Evolutionary conservation across 2,329 filamentous ascomycete species (phyloP), one percentile per base, ranked within the genome.

Genomic region (Drechslera avenae): DNA sequence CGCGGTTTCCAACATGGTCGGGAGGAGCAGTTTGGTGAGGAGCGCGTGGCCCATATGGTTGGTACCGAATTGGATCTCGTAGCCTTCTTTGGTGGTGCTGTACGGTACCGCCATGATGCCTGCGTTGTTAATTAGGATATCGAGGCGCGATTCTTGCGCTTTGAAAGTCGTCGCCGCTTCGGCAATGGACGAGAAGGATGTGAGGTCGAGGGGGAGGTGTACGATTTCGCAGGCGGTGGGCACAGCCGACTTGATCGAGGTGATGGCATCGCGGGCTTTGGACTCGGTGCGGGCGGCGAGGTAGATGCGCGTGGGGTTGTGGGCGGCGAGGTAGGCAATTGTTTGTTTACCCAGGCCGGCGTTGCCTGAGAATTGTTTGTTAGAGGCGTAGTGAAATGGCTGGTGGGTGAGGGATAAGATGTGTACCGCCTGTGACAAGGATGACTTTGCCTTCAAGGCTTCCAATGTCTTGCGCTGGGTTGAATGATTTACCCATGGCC

Each of bases 1-100:
- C 4, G 76, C 75, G 0, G 79, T 80, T 13, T 69, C 55, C 8
- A 74, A 66, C 40, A 82, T 60, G 0, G 63, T 68, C 1, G 77
- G 78, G 1, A 80, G 61, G 0, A 82, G 71, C 2, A 79, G 68
- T 31, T 76, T 77, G 7, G 73, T 79, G 10, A 81, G 59, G 0
- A 81, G 69, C 3, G 78, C 76, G 54, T 80, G 79, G n/a, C 78
- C 79, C 48, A 81, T 64, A 66, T 81, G 76, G 55, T 82, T 81
- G 5, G 76, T 80, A 18, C 76, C 79, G 50, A 81, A 76, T 46
- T 81, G 78, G 17, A 23, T 5, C 9, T 23, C 21, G 21, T 79
- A 80, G 35, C 77, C 78, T 35, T 81, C 78, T 14, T 72, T 66
- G 0, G 78, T 81, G 2, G 69, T 63, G 18, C 57, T 64, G 33